phyloP scores from a whole-genome alignment of 2,329 filamentous ascomycete species.

The Xylariaceae sp. region DNA sequence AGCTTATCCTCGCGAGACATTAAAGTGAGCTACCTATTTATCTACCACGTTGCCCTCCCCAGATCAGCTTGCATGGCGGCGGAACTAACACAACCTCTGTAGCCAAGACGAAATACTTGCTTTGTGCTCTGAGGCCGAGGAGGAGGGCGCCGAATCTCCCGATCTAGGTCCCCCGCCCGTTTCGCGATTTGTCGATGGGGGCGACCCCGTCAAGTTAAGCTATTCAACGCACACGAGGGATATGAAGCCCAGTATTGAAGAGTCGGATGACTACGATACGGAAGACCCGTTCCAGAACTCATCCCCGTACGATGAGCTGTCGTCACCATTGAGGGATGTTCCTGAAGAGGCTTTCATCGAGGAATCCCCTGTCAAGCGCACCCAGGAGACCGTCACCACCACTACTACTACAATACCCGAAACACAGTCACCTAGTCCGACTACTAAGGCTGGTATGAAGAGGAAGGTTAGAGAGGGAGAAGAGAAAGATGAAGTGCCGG shows the following conservation, averaged over 20 bases:
- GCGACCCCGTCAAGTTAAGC: constrained; percentile 48
- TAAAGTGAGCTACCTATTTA: constrained; percentile 47
- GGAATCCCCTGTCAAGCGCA: not conserved
- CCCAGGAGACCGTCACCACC: not conserved
- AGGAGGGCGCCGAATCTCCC: constrained; percentile 55
- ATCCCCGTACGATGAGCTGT: not conserved
- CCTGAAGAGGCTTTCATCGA: not conserved
- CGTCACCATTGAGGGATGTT: not conserved
- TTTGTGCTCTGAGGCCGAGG: constrained; percentile 45
- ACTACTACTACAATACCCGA: constrained; percentile 8
- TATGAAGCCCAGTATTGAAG: constrained; percentile 10
- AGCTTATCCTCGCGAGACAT: constrained; percentile 58
- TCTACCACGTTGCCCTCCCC: not conserved
- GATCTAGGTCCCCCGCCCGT: constrained; percentile 62
- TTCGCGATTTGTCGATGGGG: constrained; percentile 52
- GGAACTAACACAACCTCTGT: constrained; percentile 22
- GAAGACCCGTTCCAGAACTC: constrained; percentile 3
- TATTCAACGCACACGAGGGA: constrained; percentile 36
- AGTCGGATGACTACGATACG: constrained; percentile 7
- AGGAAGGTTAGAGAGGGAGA: constrained; percentile 53
- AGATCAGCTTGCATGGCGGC: constrained; percentile 1
- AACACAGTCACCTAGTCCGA: constrained; percentile 20
- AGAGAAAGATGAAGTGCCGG: constrained; percentile 40
- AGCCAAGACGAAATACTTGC: constrained; percentile 60
- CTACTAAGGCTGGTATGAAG: constrained; percentile 49